Base-by-base conservation (phyloP, 2,329 filamentous ascomycete genomes). In the Exophiala sp. region DNA sequence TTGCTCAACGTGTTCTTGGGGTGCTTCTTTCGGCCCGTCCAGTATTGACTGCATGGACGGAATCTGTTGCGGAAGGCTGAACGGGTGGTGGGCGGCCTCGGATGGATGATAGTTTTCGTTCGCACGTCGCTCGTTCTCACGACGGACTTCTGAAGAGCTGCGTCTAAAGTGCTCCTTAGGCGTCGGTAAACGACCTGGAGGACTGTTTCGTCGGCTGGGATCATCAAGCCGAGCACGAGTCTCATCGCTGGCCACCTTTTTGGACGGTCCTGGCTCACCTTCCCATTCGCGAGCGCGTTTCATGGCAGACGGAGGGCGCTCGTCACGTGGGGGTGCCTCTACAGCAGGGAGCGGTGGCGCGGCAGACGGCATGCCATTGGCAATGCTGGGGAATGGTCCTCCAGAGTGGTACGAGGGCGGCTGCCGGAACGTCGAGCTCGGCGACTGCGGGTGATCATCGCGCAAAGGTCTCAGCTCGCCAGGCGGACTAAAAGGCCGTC, bases 281-380 rank as follows among this genome's bases (percentile, higher is more conserved):
- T 97, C 93, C 90, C 93, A 96, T 63, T 97, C 93, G 42, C 90
- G 83, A 66, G 83, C 78, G 50, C 93, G 81, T 76, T 98, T 98
- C 50, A 87, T 75, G 1, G 75, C 85, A 30, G 88, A 94, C 1
- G 84, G 70, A 14, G 89, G 87, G n/a, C 89, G 80, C 48, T 95
- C 85, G 54, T 77, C 68, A 41, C 83, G 79, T 85, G 40, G 84
- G 82, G 39, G 84, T 80, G 51, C 80, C 43, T 82, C 81, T 53
- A 81, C 79, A 23, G 83, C 77, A 57, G 83, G 83, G 21, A 56
- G 45, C 23, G 52, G 55, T 3, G 50, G 53, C n/a, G 53, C 44
- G 13, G 41, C 44, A 10, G 79, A 67, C 43, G 85, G 82, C 18
- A 83, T 82, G 56, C 85, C 85, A 58, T 78, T 77, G 27, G 84